Evolutionary conservation across 2,329 filamentous ascomycete genomes (phyloP).

Genomic region (Fusarium cicatricum): DNA sequence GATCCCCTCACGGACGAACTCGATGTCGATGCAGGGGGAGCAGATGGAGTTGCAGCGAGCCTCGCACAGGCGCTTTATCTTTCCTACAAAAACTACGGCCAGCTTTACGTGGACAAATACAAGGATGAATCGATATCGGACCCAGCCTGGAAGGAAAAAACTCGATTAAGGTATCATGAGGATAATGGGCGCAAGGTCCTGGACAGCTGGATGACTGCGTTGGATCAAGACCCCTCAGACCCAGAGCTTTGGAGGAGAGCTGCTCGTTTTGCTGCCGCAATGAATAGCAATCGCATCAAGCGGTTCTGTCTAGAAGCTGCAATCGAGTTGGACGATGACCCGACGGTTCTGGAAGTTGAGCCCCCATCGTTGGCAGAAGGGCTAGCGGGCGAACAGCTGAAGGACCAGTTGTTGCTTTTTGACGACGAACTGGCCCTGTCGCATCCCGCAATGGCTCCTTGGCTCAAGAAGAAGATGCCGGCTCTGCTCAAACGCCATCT

Average conservation of each 20-base stretch:
- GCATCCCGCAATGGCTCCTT: slow-evolving; percentile 69
- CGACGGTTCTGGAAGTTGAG: slow-evolving; percentile 67
- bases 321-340: slow-evolving; percentile 73
- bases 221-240: slow-evolving; percentile 72
- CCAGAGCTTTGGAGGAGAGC: slow-evolving; percentile 71
- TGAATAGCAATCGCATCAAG: slow-evolving; percentile 65
- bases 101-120: slow-evolving; percentile 80
- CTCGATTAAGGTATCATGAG: slow-evolving; percentile 41
- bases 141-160: slow-evolving; percentile 57
- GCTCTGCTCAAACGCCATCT: slow-evolving; percentile 60
- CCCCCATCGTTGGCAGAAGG: slow-evolving; percentile 70
- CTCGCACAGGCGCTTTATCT: slow-evolving; percentile 91
- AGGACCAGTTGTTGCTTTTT: slow-evolving; percentile 61
- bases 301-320: slow-evolving; percentile 72
- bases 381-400: slow-evolving; percentile 69
- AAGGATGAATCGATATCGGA: slow-evolving; percentile 51
- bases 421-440: slow-evolving; percentile 64
- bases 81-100: slow-evolving; percentile 93
- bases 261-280: slow-evolving; percentile 65
- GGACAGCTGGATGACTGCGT: slow-evolving; percentile 64
- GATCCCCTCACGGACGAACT: slow-evolving; percentile 61
- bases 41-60: slow-evolving; percentile 80
- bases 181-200: slow-evolving; percentile 57
- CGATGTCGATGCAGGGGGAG: slow-evolving; percentile 67
- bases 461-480: slow-evolving; percentile 61